Conservation (phyloP, 495 filamentous ascomycete genomes). For the Penicillium macrosclerotiorum region DNA sequence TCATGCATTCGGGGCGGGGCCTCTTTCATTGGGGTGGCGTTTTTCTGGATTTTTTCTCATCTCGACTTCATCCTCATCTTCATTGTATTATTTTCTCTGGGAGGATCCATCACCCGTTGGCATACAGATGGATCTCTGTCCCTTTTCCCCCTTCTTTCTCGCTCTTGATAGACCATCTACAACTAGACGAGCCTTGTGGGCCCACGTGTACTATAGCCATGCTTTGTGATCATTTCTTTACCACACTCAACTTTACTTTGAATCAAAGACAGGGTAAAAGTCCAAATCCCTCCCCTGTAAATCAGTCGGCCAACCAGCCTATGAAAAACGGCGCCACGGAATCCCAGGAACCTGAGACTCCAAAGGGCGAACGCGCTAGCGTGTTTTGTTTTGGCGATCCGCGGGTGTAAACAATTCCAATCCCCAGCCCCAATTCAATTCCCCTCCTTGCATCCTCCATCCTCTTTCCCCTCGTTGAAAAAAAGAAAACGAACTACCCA, state of each 20-base stretch:
- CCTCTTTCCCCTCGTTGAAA: constrained; percentile 4
- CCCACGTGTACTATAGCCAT: constrained; percentile 8
- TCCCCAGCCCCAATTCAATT: constrained; percentile 8
- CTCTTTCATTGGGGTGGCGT: constrained; percentile 31
- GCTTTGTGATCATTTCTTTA: background rate
- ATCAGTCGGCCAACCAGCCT: no score
- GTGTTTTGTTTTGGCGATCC: constrained; percentile 36
- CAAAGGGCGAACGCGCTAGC: constrained; percentile 24
- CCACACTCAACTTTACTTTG: background rate
- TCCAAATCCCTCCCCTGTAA: no score
- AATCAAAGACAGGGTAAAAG: background rate
- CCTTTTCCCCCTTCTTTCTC: no score
- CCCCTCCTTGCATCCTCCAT: constrained; percentile 25
- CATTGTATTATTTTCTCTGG: constrained; percentile 2
- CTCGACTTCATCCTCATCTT: constrained; percentile 1
- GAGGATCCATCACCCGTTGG: background rate
- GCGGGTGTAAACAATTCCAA: constrained; percentile 30
- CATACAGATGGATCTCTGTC: constrained; percentile 2
- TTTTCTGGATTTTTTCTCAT: constrained; percentile 17
- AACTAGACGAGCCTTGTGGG: constrained; percentile 1
- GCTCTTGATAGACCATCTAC: constrained; percentile 7
- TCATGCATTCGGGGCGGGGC: constrained; percentile 15
- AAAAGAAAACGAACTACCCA: no score
- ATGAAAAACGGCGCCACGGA: background rate
- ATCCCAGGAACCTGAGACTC: background rate